phyloP scores from a whole-genome alignment of 495 filamentous ascomycete species.

The Margaritispora aquatica region DNA sequence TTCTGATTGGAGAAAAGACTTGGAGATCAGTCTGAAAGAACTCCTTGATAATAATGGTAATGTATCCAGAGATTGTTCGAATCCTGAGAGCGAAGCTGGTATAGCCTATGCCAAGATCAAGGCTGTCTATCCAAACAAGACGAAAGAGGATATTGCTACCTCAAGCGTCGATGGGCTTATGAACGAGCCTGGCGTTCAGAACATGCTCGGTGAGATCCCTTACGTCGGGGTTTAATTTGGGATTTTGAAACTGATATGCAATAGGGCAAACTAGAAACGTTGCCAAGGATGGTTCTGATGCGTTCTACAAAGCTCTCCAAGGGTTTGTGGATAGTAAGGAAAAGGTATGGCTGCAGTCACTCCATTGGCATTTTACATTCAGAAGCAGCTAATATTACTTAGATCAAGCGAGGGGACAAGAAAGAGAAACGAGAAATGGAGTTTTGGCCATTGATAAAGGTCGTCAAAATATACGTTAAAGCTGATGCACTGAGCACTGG shows the following conservation, averaged over 20 bases:
- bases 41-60: constrained; percentile 34
- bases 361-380: no score
- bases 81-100: constrained; percentile 29
- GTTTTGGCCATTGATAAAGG: constrained; percentile 62
- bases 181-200: background rate
- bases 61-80: constrained; percentile 32
- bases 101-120: constrained; percentile 59
- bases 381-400: no score
- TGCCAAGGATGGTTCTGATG: no score
- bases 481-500: constrained; percentile 51
- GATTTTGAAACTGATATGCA: no score
- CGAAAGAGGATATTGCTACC: background rate
- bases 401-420: no score
- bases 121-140: constrained; percentile 22
- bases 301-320: no score
- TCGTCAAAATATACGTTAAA: constrained; percentile 55
- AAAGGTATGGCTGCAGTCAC: no score
- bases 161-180: background rate
- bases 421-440: no score
- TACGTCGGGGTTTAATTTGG: background rate
- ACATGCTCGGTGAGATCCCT: background rate
- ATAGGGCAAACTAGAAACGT: no score
- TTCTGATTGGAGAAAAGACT: constrained; percentile 53
- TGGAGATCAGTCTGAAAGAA: constrained; percentile 44
- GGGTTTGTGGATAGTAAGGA: no score